Percentiles rank a stretch among this genome's conserved stretches.
Evolutionary conservation across 192 early-diverging fungal species (phyloP).

Genomic region (Gryganskiella cystojenkinii): DNA sequence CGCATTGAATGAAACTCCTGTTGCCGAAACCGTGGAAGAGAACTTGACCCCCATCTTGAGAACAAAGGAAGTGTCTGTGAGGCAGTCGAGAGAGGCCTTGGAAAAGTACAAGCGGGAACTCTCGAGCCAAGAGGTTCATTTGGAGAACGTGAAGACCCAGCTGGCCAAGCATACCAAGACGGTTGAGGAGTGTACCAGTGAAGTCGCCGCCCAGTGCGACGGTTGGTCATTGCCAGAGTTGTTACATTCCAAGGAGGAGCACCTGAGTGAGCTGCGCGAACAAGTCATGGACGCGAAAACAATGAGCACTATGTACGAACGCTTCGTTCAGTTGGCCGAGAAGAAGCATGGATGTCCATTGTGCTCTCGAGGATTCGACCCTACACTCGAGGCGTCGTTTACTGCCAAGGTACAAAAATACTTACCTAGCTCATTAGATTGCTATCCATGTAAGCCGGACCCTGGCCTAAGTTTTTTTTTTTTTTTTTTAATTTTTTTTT

Average conservation of each 20-base stretch:
- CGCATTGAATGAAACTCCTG: background rate
- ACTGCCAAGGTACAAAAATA: conserved; percentile 35
- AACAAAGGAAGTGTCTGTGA: conserved; percentile 56
- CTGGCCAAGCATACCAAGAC: conserved; percentile 22
- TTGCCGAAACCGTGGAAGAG: conserved; percentile 24
- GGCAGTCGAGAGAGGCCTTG: conserved; percentile 34
- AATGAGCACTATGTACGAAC: conserved; percentile 66
- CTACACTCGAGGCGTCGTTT: conserved; percentile 58
- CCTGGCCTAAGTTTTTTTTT: too few species aligned
- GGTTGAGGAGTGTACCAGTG: conserved; percentile 28
- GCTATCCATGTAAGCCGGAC: too few species aligned
- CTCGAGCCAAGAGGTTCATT: conserved; percentile 11
- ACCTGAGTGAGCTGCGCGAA: conserved; percentile 57
- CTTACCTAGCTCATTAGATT: too few species aligned
- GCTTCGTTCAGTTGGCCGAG: conserved; percentile 75
- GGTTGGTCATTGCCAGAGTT: conserved; percentile 19
- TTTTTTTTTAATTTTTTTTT: background rate
- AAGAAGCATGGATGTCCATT: conserved; percentile 80
- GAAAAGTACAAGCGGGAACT: conserved; percentile 23
- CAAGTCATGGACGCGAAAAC: conserved; percentile 41
- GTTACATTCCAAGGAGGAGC: conserved; percentile 37
- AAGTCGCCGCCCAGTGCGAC: conserved; percentile 19
- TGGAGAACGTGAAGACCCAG: conserved; percentile 12
- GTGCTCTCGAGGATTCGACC: conserved; percentile 80
- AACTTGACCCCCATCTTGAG: conserved; percentile 53